These are phyloP conservation scores for Oryza meridionalis DNA, from an alignment of 176 grass and related monocot genomes.

Conservation along the genomic window DNA sequence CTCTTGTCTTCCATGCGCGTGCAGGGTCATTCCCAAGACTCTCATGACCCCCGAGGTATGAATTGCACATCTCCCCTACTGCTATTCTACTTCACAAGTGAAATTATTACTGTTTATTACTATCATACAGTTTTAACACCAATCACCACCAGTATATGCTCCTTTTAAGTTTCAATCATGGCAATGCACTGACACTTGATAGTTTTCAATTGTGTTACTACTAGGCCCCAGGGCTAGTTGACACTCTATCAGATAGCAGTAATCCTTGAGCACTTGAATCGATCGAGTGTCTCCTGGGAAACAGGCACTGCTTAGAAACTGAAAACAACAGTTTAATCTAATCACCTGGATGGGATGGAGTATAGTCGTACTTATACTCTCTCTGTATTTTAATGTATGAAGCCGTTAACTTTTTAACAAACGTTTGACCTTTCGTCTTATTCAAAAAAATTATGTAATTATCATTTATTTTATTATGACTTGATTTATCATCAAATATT, in stretches of 20 bases:
- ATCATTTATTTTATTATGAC: no score
- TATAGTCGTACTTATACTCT: neutral
- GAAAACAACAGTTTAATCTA: conserved; percentile 1
- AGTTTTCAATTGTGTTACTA: neutral
- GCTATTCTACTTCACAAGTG: neutral
- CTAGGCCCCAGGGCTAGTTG: neutral
- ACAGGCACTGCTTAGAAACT: neutral
- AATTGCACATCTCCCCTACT: neutral
- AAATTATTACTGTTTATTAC: neutral
- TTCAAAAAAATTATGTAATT: no score
- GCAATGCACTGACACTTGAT: neutral
- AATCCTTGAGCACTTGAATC: neutral
- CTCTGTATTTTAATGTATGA: no score
- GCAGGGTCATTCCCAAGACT: conserved; percentile 64
- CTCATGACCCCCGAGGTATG: conserved; percentile 70
- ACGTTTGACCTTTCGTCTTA: no score
- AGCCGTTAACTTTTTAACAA: no score
- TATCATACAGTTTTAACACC: no score
- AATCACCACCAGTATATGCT: neutral
- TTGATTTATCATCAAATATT: no score
- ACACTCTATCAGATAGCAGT: neutral
- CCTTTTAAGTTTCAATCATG: neutral
- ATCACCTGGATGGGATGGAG: neutral
- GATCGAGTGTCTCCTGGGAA: neutral
- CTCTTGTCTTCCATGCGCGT: conserved; percentile 32